Base-by-base conservation (phyloP, 164 flowering plant genomes). In the Protea cynaroides region DNA sequence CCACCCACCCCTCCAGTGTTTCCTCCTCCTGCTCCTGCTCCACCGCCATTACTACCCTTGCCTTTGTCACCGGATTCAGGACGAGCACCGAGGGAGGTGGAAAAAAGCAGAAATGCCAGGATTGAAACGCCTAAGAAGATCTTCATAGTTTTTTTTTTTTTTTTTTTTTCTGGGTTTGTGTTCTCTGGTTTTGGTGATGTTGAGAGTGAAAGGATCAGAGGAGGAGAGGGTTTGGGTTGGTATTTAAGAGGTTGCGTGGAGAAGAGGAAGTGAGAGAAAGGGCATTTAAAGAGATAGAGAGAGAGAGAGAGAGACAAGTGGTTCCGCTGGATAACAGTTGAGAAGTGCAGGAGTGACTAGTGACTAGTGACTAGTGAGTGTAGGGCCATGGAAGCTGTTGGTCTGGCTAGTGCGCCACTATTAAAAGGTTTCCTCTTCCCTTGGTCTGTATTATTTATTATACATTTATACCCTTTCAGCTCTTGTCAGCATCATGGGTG, bases 281-380 rank as follows among this genome's bases (percentile, higher is more conserved):
- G 21, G 66, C 34, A 43, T 55, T 62, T 51, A 18, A 46, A 54
- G 49, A 24, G 60, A 56, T 59, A 56, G 74, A 29, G 34, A 29
- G 34, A 29, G 34, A 29, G 4, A 29, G 34, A 29, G 34, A 29
- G 34, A 29, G 34, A 29, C 4, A 29, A n/a, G n/a, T n/a, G n/a
- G n/a, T n/a, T n/a, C n/a, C n/a, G 34, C 55, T 68, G 74, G 82
- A 68, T 61, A 79, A 72, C 74, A 69, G 86, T 72, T 77, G 76
- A 69, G 65, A 61, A 66, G 54, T 1, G 52, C 34, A 5, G 34
- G 34, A 29, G 34, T 29, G n/a, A n/a, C n/a, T n/a, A n/a, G n/a
- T n/a, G n/a, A n/a, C n/a, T n/a, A n/a, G n/a, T n/a, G n/a, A n/a
- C n/a, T n/a, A n/a, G n/a, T n/a, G 34, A 29, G 34, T 29, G 34